Evolutionary conservation across 2,329 filamentous ascomycete genomes (phyloP).

Genomic region (Shiraia sp.): DNA sequence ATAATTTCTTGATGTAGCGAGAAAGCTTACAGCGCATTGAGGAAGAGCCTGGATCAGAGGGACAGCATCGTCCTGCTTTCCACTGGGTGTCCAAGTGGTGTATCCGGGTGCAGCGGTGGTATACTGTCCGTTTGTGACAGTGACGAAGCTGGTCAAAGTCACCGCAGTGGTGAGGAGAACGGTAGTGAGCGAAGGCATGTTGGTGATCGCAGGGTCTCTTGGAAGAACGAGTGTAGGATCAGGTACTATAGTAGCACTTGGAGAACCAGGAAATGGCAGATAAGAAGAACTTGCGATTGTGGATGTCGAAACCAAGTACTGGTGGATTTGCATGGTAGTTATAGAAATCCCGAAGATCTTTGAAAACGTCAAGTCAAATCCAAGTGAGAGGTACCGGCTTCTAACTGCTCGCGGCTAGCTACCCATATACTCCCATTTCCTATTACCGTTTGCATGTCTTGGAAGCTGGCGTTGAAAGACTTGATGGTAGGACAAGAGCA

Average conservation of each 20-base stretch:
- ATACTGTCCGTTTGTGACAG: conserved; percentile 8
- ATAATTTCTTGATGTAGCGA: neutral
- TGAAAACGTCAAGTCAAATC: neutral
- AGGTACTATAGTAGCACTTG: neutral
- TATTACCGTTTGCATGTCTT: conserved; percentile 23
- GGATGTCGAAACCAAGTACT: neutral
- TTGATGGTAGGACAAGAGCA: conserved; percentile 1
- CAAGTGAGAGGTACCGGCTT: neutral
- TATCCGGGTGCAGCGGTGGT: no score
- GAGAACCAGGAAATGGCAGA: neutral
- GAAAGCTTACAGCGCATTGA: conserved; percentile 14
- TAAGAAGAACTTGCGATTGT: neutral
- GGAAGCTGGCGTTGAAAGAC: conserved; percentile 9
- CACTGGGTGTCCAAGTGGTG: no score
- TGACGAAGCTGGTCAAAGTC: conserved; percentile 14
- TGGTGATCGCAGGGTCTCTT: neutral
- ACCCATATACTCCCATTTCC: conserved; percentile 10
- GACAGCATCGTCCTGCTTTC: conserved; percentile 1
- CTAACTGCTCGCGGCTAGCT: conserved; percentile 6
- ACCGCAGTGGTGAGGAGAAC: conserved; percentile 11
- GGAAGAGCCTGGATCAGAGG: conserved; percentile 17
- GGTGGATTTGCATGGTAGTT: no score
- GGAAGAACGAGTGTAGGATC: neutral
- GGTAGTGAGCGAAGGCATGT: conserved; percentile 15
- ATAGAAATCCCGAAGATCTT: neutral